A percentile compares a stretch with the other conserved stretches of the same genome.
Conservation (phyloP, 1,139 yeast species). For the Candida pseudocylindracea region DNA sequence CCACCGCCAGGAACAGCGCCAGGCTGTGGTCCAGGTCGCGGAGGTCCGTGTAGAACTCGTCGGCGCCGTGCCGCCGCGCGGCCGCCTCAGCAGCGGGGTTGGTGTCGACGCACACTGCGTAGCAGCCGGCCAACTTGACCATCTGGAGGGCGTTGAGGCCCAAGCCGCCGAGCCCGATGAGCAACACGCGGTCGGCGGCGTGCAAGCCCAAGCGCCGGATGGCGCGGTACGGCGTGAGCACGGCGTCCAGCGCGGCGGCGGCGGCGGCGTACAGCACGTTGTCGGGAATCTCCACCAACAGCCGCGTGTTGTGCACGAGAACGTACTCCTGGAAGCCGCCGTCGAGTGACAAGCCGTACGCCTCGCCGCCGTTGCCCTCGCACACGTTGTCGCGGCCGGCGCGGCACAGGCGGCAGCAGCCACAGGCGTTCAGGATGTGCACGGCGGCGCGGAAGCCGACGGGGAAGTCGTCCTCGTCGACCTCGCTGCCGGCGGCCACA, state of each 20-base stretch:
- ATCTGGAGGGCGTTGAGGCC: constrained; percentile 28
- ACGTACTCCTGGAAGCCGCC: constrained; percentile 30
- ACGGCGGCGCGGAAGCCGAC: constrained; percentile 16
- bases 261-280: constrained; percentile 20
- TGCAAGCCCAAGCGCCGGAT: constrained; percentile 11
- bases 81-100: constrained; percentile 10
- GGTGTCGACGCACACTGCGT: constrained; percentile 17
- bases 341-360: constrained; percentile 20
- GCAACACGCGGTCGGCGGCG: constrained; percentile 17
- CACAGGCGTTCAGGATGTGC: constrained; percentile 18
- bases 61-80: constrained; percentile 19
- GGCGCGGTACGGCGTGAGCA: constrained; percentile 28
- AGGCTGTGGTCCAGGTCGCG: constrained; percentile 8
- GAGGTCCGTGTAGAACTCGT: constrained; percentile 16
- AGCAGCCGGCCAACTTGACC: constrained; percentile 15
- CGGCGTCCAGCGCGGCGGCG: constrained; percentile 26
- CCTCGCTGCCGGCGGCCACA: constrained; percentile 14
- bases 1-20: constrained; percentile 15
- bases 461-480: constrained; percentile 7
- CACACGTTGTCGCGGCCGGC: constrained; percentile 20
- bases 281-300: constrained; percentile 22
- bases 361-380: constrained; percentile 4
- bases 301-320: constrained; percentile 12
- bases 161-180: constrained; percentile 27
- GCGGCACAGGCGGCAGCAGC: constrained; percentile 19